Evolutionary conservation across 208 protist genomes (phyloP).

Genomic region (Wallacemonas sp.): DNA sequence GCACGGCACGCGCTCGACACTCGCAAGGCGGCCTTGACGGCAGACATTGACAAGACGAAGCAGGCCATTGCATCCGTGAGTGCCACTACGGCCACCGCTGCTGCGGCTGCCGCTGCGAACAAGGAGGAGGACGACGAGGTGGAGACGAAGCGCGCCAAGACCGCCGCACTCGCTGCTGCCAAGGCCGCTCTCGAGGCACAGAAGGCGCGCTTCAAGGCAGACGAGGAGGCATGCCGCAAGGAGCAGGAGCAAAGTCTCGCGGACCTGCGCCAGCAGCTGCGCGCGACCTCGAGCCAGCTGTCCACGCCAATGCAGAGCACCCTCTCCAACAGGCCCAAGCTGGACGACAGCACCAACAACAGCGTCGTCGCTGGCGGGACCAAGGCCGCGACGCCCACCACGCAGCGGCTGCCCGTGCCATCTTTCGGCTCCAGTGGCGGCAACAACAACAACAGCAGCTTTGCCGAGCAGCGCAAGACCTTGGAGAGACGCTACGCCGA

Average conservation of each 20-base stretch:
- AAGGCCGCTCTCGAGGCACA: conserved; percentile 12
- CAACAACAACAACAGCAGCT: neutral
- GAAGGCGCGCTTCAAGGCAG: conserved; percentile 20
- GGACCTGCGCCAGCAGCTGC: conserved; percentile 26
- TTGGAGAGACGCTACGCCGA: conserved; percentile 20
- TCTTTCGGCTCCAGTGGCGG: too few relatives aligned
- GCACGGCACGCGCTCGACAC: conserved; percentile 19
- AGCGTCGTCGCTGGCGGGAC: neutral
- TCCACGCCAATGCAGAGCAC: neutral
- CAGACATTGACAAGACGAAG: neutral
- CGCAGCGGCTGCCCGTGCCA: conserved; percentile 1
- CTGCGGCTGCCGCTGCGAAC: neutral
- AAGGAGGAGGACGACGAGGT: conserved; percentile 5
- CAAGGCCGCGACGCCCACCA: neutral
- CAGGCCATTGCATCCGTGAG: neutral
- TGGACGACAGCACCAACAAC: neutral
- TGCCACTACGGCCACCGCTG: conserved; percentile 12
- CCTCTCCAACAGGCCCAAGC: neutral
- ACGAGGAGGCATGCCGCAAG: conserved; percentile 15
- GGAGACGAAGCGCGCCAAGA: neutral
- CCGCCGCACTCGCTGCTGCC: neutral
- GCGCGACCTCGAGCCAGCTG: conserved; percentile 18
- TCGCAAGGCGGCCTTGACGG: neutral
- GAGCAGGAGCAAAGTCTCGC: conserved; percentile 2
- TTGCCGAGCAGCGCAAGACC: conserved; percentile 20